Base-by-base conservation (phyloP, 352 stramenopile species). In the Pythium rishiriense region DNA sequence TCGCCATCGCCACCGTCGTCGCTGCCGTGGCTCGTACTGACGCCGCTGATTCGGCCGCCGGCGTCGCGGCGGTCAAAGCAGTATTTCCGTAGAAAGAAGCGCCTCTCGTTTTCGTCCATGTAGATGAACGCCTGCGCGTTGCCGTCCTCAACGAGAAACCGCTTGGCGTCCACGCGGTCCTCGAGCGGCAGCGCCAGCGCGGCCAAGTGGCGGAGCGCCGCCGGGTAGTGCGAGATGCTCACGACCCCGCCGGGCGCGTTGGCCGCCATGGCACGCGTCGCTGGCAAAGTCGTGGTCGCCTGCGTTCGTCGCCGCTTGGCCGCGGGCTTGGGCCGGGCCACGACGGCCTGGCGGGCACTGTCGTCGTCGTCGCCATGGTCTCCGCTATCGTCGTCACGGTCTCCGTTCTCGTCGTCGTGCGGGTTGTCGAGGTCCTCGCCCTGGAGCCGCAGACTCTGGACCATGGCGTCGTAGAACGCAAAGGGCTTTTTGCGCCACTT, bases 121-220 rank as follows among this genome's bases (percentile, higher is more conserved):
- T 62, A 33, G 10, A 62, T 19, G 39, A 62, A 62, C 22, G 26
- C 54, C 9, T 42, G 37, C 21, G 55, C 55, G 43, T 62, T 54
- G 3, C 42, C 25, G 19, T 52, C 55, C 39, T 49, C 43, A 12
- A 62, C 55, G 4, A 62, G 42, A 31, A 62, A 62, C 24, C 55
- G 55, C 55, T 62, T 62, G 55, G 42, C 55, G 42, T 53, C 43
- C 7, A 62, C 37, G 10, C 55, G 55, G 24, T 52, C 55, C 6
- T 52, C 55, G 11, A 62, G 42, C 17, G 41, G 25, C 19, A 62
- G 55, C 25, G 22, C n/a, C 19, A 62, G 42, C 9, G 21, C 15
- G 14, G 22, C 21, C 14, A 62, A 12, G 11, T 53, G 37, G 4
- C 19, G n/a, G 14, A 50, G 43, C 43, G 43, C 43, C 12, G 43